Evolutionary conservation across 345 rosid genomes (phyloP).

Genomic region (Chamaenerion angustifolium): DNA sequence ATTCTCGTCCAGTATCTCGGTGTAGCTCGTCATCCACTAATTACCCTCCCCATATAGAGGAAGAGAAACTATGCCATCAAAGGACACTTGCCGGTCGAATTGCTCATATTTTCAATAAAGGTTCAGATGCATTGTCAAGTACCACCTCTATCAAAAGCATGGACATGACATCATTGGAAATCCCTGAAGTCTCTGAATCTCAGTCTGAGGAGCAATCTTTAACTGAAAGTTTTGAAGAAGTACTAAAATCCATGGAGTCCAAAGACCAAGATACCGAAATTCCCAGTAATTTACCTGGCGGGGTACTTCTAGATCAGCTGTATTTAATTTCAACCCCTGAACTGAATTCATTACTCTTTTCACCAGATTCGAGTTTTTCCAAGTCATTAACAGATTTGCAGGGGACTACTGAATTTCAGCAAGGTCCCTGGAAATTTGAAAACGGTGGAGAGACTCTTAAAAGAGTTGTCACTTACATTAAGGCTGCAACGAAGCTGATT

Average conservation of each 20-base stretch:
- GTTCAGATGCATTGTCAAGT: constrained; percentile 22
- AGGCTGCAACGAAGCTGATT: constrained; percentile 64
- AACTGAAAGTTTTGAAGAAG: constrained; percentile 46
- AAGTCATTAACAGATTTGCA: constrained; percentile 42
- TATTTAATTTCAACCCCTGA: constrained; percentile 48
- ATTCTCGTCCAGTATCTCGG: constrained; percentile 25
- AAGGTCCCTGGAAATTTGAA: constrained; percentile 74
- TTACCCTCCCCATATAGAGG: constrained; percentile 39
- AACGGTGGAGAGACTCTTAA: constrained; percentile 41
- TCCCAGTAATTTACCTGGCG: constrained; percentile 74
- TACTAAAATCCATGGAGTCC: constrained; percentile 44
- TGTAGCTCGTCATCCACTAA: constrained; percentile 23
- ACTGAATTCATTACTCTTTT: constrained; percentile 49
- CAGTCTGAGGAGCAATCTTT: constrained; percentile 35
- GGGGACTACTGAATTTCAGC: constrained; percentile 66
- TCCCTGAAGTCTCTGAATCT: constrained; percentile 33
- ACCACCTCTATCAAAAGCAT: constrained; percentile 16
- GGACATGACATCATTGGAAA: constrained; percentile 25
- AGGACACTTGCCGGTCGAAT: constrained; percentile 50
- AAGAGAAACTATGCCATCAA: constrained; percentile 33
- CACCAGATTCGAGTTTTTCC: constrained; percentile 58
- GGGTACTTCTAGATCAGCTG: constrained; percentile 62
- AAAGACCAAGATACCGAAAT: constrained; percentile 49
- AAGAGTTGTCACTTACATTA: constrained; percentile 53
- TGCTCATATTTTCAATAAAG: constrained; percentile 75